These are phyloP conservation scores for Teratosphaeria viscida DNA, from an alignment of 2,329 filamentous ascomycete genomes.

Conservation along the genomic window DNA sequence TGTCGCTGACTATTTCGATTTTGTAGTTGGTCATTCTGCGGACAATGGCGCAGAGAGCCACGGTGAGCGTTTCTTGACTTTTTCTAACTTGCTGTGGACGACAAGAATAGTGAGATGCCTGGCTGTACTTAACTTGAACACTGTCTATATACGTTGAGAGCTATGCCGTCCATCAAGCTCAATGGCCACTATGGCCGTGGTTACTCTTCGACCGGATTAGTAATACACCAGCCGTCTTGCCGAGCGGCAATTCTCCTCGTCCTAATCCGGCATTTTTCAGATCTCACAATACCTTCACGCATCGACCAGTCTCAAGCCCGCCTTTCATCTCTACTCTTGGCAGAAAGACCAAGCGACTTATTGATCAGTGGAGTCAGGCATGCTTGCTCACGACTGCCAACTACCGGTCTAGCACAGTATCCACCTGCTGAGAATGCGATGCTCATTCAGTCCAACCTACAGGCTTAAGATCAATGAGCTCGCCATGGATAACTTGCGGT, in stretches of 20 bases:
- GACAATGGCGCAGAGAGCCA: conserved; percentile 8
- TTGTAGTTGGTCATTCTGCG: conserved; percentile 56
- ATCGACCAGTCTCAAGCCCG: no score
- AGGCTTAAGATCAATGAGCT: background rate
- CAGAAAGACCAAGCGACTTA: no score
- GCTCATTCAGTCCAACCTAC: background rate
- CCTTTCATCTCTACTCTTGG: no score
- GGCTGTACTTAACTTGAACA: background rate
- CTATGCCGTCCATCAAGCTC: background rate
- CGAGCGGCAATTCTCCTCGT: background rate
- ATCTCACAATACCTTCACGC: no score
- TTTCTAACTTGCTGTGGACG: background rate
- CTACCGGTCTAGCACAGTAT: no score
- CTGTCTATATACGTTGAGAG: background rate
- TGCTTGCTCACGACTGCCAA: no score
- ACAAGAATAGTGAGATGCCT: background rate
- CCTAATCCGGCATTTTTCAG: background rate
- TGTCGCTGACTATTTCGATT: conserved; percentile 72
- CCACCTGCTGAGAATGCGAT: no score
- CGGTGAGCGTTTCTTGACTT: background rate
- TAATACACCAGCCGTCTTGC: background rate
- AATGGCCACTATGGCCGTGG: background rate
- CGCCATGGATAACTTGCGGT: background rate
- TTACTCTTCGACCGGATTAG: background rate
- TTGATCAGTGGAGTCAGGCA: no score